Evolutionary conservation across 2,329 filamentous ascomycete species (phyloP).

Genomic region (Phaeosphaeria sp.): DNA sequence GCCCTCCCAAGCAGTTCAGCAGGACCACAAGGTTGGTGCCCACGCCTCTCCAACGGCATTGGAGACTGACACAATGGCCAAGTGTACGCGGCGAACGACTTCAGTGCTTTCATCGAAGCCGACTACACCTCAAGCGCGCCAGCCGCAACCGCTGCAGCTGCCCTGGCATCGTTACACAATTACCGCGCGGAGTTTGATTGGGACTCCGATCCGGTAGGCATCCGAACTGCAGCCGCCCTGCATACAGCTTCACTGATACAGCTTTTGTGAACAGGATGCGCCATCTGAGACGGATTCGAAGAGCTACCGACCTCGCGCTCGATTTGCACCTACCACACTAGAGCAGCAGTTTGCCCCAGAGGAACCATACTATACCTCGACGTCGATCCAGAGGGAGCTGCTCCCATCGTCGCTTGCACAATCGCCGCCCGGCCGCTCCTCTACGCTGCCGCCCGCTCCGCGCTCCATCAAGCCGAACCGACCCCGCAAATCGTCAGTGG

Average conservation of each 20-base stretch:
- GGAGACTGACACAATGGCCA: conserved; percentile 43
- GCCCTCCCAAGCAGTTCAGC: conserved; percentile 51
- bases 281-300: conserved; percentile 49
- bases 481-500: conserved; percentile 85
- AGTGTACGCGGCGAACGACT: conserved; percentile 62
- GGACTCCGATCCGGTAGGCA: conserved; percentile 47
- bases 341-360: conserved; percentile 73
- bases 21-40: conserved; percentile 42
- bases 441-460: conserved; percentile 84
- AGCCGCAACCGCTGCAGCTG: conserved; percentile 81
- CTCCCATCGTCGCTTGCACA: conserved; percentile 82
- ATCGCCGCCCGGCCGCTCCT: conserved; percentile 85
- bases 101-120: conserved; percentile 72
- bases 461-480: conserved; percentile 73
- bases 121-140: conserved; percentile 69
- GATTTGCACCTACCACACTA: conserved; percentile 54
- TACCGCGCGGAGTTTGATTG: conserved; percentile 72
- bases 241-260: conserved; percentile 25
- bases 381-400: conserved; percentile 73
- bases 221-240: conserved; percentile 16
- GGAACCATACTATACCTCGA: conserved; percentile 52
- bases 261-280: conserved; percentile 39
- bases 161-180: conserved; percentile 82
- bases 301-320: conserved; percentile 46
- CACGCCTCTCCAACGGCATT: conserved; percentile 36